phyloP scores from a whole-genome alignment of 306 rosid genomes.

The Neltuma alba region DNA sequence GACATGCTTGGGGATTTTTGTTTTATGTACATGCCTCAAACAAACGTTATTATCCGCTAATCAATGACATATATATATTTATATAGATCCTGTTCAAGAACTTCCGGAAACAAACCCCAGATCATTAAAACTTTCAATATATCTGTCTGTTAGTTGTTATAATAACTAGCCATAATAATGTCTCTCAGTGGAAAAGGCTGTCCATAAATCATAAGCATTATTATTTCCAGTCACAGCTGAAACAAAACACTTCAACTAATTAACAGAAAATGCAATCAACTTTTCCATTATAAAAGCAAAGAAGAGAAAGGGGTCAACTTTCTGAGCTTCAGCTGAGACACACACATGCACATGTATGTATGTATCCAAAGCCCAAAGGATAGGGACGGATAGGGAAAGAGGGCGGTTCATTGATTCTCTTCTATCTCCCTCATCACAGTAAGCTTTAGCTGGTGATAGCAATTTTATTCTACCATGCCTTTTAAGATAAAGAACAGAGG shows the following conservation, averaged over 20 bases:
- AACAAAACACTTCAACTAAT: background rate
- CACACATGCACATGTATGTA: background rate
- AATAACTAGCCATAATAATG: background rate
- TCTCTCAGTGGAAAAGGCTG: background rate
- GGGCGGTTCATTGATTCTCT: background rate
- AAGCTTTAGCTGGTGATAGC: background rate
- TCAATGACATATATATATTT: background rate
- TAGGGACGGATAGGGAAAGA: background rate
- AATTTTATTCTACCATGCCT: constrained; percentile 17
- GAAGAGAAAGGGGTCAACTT: background rate
- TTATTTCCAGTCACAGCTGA: background rate
- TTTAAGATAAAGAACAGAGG: background rate
- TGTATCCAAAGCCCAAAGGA: too few relatives aligned
- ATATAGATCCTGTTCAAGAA: constrained; percentile 1
- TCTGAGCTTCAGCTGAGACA: background rate
- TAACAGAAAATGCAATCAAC: background rate
- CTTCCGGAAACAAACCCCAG: background rate
- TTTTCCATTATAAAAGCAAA: background rate
- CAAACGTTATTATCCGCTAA: background rate
- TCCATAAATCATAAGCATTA: background rate
- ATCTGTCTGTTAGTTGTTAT: background rate
- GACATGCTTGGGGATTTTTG: background rate
- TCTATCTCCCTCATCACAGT: background rate
- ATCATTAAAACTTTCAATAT: background rate
- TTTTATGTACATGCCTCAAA: background rate